Conservation (phyloP, 331 rosid genomes). For the Rosa hybrid region DNA sequence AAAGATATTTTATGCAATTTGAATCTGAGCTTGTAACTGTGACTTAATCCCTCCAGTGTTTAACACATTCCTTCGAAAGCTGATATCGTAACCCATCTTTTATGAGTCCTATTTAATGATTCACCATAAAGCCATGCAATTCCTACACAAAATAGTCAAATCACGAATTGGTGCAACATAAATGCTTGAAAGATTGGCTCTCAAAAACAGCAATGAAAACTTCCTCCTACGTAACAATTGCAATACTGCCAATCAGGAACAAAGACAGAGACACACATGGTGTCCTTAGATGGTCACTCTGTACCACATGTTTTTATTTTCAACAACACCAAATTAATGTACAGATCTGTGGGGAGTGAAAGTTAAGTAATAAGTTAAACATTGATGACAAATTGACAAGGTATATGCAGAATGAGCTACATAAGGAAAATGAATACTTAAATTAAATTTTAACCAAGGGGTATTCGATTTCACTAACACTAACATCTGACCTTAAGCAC, state of each 20-base stretch:
- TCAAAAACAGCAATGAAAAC: background rate
- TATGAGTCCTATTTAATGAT: background rate
- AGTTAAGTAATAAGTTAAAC: background rate
- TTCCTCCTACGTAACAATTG: background rate
- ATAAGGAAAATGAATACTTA: background rate
- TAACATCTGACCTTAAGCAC: slow-evolving; percentile 48
- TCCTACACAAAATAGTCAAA: background rate
- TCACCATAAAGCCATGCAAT: background rate
- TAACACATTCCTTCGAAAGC: background rate
- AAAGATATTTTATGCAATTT: background rate
- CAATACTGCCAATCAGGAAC: background rate
- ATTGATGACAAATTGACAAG: background rate
- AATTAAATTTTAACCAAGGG: background rate
- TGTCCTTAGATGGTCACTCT: slow-evolving; percentile 1
- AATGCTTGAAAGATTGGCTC: background rate
- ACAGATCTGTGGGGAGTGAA: slow-evolving; percentile 3
- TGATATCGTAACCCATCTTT: background rate
- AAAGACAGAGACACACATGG: background rate
- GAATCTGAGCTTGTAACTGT: background rate
- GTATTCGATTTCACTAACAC: background rate
- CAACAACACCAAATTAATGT: background rate
- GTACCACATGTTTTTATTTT: background rate
- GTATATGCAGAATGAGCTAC: slow-evolving; percentile 6
- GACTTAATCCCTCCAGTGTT: background rate
- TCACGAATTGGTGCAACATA: background rate